Evolutionary conservation across 2,329 filamentous ascomycete species (phyloP).

Genomic region (Diaporthe nobilis): DNA sequence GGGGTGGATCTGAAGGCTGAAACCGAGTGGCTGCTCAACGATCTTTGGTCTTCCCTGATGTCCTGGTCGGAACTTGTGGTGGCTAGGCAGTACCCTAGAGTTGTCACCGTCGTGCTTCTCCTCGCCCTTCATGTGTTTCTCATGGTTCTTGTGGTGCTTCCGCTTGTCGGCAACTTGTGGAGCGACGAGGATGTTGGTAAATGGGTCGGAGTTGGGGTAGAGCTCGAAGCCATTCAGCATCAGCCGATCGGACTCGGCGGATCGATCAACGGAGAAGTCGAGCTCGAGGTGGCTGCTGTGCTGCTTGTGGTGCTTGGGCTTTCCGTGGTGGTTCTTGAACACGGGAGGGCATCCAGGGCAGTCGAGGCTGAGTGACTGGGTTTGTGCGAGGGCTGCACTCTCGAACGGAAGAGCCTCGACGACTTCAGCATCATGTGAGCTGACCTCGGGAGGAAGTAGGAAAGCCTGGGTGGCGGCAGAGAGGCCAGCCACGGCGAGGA

Average conservation of each 20-base stretch:
- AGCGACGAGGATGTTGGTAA: slow-evolving; percentile 60
- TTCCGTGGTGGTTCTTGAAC: slow-evolving; percentile 50
- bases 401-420: slow-evolving; percentile 58
- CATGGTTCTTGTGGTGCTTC: slow-evolving; percentile 48
- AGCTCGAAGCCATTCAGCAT: slow-evolving; percentile 73
- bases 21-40: slow-evolving; percentile 59
- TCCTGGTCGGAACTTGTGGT: slow-evolving; percentile 42
- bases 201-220: slow-evolving; percentile 67
- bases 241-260: slow-evolving; percentile 60
- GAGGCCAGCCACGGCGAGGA: slow-evolving; percentile 59
- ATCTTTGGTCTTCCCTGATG: slow-evolving; percentile 43
- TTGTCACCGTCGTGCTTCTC: slow-evolving; percentile 37
- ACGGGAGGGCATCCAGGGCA: slow-evolving; percentile 67
- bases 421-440: slow-evolving; percentile 58
- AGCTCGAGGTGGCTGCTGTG: slow-evolving; percentile 62
- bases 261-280: slow-evolving; percentile 66
- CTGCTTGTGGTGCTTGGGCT: slow-evolving; percentile 44
- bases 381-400: slow-evolving; percentile 50
- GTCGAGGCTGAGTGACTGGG: slow-evolving; percentile 62
- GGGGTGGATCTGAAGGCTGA: slow-evolving; percentile 60
- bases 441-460: slow-evolving; percentile 67
- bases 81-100: slow-evolving; percentile 44
- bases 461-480: slow-evolving; percentile 59
- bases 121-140: slow-evolving; percentile 47
- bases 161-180: slow-evolving; percentile 57